Evolutionary conservation across 495 filamentous ascomycete species (phyloP), one percentile per base, ranked within the genome.

Genomic region (Aspergillus leporis): DNA sequence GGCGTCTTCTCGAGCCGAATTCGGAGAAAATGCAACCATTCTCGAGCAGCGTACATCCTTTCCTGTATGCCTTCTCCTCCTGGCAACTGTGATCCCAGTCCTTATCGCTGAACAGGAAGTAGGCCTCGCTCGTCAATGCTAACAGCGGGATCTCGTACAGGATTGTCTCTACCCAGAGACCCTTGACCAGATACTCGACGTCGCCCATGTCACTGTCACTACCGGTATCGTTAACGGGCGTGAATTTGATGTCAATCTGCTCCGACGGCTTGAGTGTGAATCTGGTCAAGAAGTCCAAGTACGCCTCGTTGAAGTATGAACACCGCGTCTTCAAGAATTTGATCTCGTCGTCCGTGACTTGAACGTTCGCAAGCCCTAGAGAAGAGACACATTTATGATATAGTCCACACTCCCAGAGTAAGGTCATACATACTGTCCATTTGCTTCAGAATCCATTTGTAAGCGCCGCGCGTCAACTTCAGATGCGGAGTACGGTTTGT

Each of bases 71-170:
- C 59, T 87, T 87, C 21, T 96, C 89, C 62, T 94, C 87, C 71
- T 98, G 94, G 0, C 83, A 84, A 9, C 86, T 80, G 62, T 97
- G 87, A 49, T 81, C 85, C 94, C 94, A 98, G 66, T 96, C 92
- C 40, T 74, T 86, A 64, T 97, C 89, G 74, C 88, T 88, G 78
- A 96, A 97, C 74, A 88, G 90, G 83, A 98, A 98, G 73, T 97
- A 98, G 28, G 95, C 91, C 70, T 98, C 93, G 61, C 91, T 96
- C 1, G 92, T 90, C 55, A 98, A 74, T 2, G 95, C 90, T 19
- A 98, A 83, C 23, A 98, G 79, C 0, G 94, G 95, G 58, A 98
- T 96, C 76, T 98, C 94, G 72, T 98, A 98, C 50, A 98, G 84
- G 49, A 98, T 98, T 0, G 94, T 96, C 51, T 97, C 93, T 8